Percentiles rank a stretch among this genome's conserved stretches.
These are phyloP conservation scores for Penicillium sp. DNA, from an alignment of 2,329 filamentous ascomycete genomes.

Conservation along the genomic window DNA sequence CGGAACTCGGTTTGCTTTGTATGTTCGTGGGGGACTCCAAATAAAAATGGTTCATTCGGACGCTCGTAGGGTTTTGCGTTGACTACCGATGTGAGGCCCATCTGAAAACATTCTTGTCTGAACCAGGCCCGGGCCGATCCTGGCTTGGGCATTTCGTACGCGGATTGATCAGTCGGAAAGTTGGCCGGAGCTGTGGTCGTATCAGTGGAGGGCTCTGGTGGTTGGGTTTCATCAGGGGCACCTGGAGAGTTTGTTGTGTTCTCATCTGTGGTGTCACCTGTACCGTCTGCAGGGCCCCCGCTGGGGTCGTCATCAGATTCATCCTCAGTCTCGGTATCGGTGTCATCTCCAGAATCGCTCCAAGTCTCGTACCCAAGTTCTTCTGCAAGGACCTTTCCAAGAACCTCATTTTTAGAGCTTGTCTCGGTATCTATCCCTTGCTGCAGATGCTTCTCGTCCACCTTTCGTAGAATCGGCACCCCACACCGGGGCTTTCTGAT, in stretches of 20 bases:
- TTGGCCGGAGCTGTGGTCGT: not conserved
- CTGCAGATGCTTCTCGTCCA: not conserved
- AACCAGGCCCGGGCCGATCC: not conserved
- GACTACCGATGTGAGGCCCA: not conserved
- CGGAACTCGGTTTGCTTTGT: constrained; percentile 13
- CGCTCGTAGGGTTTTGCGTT: not conserved
- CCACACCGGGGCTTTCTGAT: not conserved
- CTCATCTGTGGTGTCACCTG: not conserved
- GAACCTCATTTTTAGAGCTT: not conserved
- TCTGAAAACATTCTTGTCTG: not conserved
- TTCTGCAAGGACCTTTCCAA: constrained; percentile 1
- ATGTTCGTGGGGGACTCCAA: not conserved
- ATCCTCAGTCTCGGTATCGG: not conserved
- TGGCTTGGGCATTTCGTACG: not conserved
- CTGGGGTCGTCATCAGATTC: not conserved
- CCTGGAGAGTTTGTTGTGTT: not conserved
- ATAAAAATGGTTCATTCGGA: not conserved
- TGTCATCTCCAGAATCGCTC: not conserved
- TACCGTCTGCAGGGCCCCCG: not conserved
- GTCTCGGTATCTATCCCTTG: not conserved
- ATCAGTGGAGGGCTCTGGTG: not conserved
- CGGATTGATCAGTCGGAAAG: not conserved
- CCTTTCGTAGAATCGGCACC: not conserved
- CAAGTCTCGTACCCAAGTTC: not conserved
- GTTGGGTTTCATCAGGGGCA: not conserved